phyloP scores from a whole-genome alignment of 768 basidiomycete species.

The Termitomyces sp. region DNA sequence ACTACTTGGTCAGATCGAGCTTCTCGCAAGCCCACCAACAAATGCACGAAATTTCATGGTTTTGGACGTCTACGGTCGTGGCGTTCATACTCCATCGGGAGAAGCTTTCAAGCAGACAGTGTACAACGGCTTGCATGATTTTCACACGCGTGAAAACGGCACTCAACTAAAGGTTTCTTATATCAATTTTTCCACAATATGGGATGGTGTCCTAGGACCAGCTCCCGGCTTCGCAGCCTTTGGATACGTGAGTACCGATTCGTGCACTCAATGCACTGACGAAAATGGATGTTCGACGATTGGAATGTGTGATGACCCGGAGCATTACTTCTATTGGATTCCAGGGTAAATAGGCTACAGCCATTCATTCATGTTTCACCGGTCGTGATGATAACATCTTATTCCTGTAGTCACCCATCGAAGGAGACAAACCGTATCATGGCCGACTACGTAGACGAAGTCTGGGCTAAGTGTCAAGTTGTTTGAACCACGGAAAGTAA shows the following conservation, averaged over 20 bases:
- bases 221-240: conserved; percentile 41
- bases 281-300: conserved; percentile 26
- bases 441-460: conserved; percentile 44
- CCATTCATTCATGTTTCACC: background rate
- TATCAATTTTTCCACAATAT: conserved; percentile 42
- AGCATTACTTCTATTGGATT: conserved; percentile 51
- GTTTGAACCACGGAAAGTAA: background rate
- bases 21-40: conserved; percentile 43
- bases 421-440: conserved; percentile 44
- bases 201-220: conserved; percentile 39
- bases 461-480: conserved; percentile 25
- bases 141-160: conserved; percentile 22
- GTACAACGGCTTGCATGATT: conserved; percentile 32
- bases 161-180: conserved; percentile 35
- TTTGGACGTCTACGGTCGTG: conserved; percentile 45
- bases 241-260: conserved; percentile 36
- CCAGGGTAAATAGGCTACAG: conserved; percentile 27
- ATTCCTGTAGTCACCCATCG: conserved; percentile 37
- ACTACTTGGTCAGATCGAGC: conserved; percentile 37
- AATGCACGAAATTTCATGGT: conserved; percentile 45
- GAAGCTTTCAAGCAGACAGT: conserved; percentile 42
- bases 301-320: conserved; percentile 32
- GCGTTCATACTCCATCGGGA: conserved; percentile 31
- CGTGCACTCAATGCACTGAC: conserved; percentile 24
- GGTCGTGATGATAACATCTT: background rate